Evolutionary conservation across 257 asterid species (phyloP), one percentile per base, ranked within the genome.

Genomic region (Oldenlandia corymbosa): DNA sequence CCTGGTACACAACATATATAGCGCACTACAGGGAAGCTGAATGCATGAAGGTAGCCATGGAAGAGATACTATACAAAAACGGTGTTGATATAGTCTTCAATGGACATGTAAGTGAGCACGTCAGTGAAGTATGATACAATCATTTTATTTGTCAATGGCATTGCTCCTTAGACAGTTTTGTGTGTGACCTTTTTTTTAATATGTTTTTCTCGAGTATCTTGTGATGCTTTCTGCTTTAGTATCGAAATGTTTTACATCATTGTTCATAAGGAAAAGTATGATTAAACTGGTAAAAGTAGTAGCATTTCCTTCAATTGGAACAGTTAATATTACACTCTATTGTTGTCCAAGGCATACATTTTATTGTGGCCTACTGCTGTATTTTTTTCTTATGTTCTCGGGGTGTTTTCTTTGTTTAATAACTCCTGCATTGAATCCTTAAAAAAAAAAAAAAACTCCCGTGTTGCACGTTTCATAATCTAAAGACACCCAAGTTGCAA

Each of bases 11-110:
- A 68, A 79, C 91, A 28, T 92, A 85, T 83, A 76, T 67, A n/a
- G 83, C 99, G 37, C 99, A 92, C 78, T 92, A 92, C 68, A 68
- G 97, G 68, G 99, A 92, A 85, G 88, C 85, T 34, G 99, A 92
- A 73, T 92, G 99, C 32, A 92, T 92, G 99, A 92, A 67, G 76
- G 88, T 80, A 18, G 78, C 86, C 12, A 81, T 92, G 99, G 99
- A 92, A 70, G 95, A 79, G 54, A 46, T 84, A 60, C 79, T 92
- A 20, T 89, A 92, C 74, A 72, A 74, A 37, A 76, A 84, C 69
- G 81, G 91, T 10, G 95, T 92, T 23, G 97, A 92, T 75, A 70
- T 92, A 51, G 85, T 92, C 77, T 89, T 89, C 64, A 89, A 81
- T 17, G 99, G 99, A 49, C 99, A 92, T 24, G 99, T 92, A 80